phyloP scores from a whole-genome alignment of 306 rosid genomes.

The Vachellia pachyceras region DNA sequence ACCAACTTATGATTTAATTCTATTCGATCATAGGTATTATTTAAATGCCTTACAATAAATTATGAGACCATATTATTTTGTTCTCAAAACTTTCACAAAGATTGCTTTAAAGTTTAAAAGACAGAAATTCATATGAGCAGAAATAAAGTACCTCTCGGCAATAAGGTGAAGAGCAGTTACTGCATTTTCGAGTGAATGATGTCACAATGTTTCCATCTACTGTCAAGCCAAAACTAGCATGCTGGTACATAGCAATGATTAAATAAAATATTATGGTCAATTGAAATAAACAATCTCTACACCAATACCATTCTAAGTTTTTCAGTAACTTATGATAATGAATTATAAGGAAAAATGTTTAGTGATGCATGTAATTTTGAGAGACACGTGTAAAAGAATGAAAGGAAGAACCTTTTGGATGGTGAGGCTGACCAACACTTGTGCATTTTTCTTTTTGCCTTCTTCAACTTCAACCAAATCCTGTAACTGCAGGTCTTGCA shows the following conservation, averaged over 20 bases:
- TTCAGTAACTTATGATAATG: background rate
- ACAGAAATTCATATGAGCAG: background rate
- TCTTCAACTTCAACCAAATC: conserved; percentile 73
- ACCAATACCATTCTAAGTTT: too few relatives aligned
- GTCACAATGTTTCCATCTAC: conserved; percentile 85
- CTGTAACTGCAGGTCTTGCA: conserved; percentile 67
- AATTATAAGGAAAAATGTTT: background rate
- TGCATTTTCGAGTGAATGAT: conserved; percentile 78
- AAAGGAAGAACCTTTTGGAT: conserved; percentile 65
- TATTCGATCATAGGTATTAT: background rate
- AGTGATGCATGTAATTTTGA: background rate
- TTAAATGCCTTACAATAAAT: background rate
- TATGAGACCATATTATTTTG: background rate
- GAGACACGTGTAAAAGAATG: background rate
- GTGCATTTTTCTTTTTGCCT: conserved; percentile 51
- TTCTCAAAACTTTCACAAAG: background rate
- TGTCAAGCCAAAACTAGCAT: conserved; percentile 88
- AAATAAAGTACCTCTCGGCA: conserved; percentile 66
- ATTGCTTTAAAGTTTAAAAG: background rate
- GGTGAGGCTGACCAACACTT: conserved; percentile 64
- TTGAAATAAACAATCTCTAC: background rate
- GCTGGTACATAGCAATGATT: conserved; percentile 44
- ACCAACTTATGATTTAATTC: too few relatives aligned
- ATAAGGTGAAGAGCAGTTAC: conserved; percentile 72
- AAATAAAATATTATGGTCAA: background rate